Percentiles rank a stretch among this genome's conserved stretches.
Evolutionary conservation across 768 basidiomycete genomes (phyloP).

Genomic region (Suillus luteus): DNA sequence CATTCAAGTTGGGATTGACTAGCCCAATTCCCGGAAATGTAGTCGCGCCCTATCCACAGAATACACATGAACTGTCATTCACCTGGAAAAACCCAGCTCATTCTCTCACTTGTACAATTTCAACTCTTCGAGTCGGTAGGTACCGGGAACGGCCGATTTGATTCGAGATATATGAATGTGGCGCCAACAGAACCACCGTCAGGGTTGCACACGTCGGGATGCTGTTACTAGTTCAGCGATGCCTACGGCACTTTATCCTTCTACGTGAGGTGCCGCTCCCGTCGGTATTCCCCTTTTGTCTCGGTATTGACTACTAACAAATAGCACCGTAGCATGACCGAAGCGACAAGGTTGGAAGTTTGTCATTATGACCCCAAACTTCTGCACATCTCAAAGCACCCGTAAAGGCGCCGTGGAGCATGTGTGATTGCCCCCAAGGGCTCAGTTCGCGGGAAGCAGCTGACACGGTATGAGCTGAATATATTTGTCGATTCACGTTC

Average conservation of each 20-base stretch:
- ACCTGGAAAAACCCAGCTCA: constrained; percentile 32
- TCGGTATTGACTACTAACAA: background rate
- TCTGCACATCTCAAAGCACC: background rate
- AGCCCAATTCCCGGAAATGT: constrained; percentile 48
- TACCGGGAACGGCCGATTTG: constrained; percentile 58
- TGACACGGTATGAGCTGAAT: no score
- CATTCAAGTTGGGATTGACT: constrained; percentile 42
- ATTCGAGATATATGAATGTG: constrained; percentile 46
- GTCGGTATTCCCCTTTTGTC: background rate
- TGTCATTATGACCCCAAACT: background rate
- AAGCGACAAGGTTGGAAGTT: background rate
- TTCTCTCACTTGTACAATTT: constrained; percentile 55
- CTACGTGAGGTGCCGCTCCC: background rate
- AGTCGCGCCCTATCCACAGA: constrained; percentile 53
- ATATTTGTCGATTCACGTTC: no score
- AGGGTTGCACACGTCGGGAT: constrained; percentile 68
- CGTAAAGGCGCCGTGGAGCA: background rate
- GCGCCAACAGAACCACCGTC: constrained; percentile 53
- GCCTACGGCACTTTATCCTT: constrained; percentile 45
- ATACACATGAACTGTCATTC: constrained; percentile 48
- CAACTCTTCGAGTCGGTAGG: constrained; percentile 48
- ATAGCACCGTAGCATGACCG: background rate
- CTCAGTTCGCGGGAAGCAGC: no score
- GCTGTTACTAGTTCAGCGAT: constrained; percentile 48
- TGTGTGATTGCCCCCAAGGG: background rate